A percentile compares a stretch with the other conserved stretches of the same genome.
Evolutionary conservation across 2,329 filamentous ascomycete genomes (phyloP).

Genomic region (Xylariaceae sp.): DNA sequence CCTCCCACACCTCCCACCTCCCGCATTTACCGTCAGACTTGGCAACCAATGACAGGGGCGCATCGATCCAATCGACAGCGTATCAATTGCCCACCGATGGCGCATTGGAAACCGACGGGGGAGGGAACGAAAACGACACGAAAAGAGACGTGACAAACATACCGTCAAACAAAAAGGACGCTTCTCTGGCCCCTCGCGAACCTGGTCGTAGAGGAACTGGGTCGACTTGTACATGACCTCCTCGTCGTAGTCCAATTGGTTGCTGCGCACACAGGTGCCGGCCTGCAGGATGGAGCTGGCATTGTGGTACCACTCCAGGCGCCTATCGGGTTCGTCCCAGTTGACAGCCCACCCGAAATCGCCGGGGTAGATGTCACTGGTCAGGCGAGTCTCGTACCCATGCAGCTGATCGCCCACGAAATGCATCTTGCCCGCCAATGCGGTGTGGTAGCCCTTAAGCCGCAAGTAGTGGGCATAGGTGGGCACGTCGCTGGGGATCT

Average conservation of each 20-base stretch:
- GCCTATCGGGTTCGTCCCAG: constrained; percentile 85
- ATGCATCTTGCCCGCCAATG: constrained; percentile 94
- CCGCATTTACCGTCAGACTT: too few relatives aligned
- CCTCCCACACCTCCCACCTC: too few relatives aligned
- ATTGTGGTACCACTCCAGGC: constrained; percentile 95
- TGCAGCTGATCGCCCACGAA: constrained; percentile 94
- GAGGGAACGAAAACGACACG: too few relatives aligned
- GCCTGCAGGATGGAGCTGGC: constrained; percentile 90
- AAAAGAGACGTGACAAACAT: constrained; percentile 26
- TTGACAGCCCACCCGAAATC: constrained; percentile 95
- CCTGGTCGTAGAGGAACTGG: constrained; percentile 88
- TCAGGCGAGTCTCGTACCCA: constrained; percentile 87
- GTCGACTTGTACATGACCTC: constrained; percentile 91
- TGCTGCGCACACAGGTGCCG: constrained; percentile 83
- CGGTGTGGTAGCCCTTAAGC: constrained; percentile 81
- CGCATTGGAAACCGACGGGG: too few relatives aligned
- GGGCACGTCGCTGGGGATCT: constrained; percentile 78
- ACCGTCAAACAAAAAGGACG: constrained; percentile 82
- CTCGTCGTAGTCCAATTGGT: constrained; percentile 94
- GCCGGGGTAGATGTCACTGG: constrained; percentile 92
- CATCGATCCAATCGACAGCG: too few relatives aligned
- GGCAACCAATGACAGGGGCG: too few relatives aligned
- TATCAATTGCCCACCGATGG: too few relatives aligned
- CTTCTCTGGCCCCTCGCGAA: constrained; percentile 70
- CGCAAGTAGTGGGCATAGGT: constrained; percentile 93